Evolutionary conservation across 805 yeast genomes (phyloP).

Genomic region (Ogataea methylovora): DNA sequence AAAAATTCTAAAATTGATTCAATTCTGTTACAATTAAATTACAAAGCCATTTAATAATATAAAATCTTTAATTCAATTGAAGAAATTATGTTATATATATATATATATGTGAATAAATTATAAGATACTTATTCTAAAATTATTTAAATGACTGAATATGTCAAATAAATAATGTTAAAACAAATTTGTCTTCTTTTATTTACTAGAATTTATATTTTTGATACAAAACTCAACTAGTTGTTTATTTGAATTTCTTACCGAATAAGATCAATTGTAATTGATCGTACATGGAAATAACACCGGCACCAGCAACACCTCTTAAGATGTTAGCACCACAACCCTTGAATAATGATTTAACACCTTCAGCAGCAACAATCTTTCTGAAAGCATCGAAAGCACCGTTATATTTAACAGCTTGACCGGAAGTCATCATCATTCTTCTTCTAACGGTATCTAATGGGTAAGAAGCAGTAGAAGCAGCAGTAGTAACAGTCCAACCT

Average conservation of each 20-base stretch:
- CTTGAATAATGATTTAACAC: conserved; percentile 89
- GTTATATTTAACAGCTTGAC: conserved; percentile 94
- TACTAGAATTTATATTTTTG: too few relatives aligned
- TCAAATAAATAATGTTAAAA: too few relatives aligned
- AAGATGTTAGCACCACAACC: conserved; percentile 99
- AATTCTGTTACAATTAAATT: too few relatives aligned
- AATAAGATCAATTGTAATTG: conserved; percentile 90
- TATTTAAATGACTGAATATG: too few relatives aligned
- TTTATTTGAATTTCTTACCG: conserved; percentile 88
- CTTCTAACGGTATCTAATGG: conserved; percentile 99
- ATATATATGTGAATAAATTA: too few relatives aligned
- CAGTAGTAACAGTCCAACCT: conserved; percentile 98
- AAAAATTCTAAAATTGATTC: too few relatives aligned
- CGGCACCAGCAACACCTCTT: conserved; percentile 99
- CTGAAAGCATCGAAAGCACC: conserved; percentile 93
- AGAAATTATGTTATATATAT: too few relatives aligned
- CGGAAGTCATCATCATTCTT: conserved; percentile 99
- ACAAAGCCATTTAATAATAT: too few relatives aligned
- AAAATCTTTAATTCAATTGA: too few relatives aligned
- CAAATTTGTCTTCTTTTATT: too few relatives aligned
- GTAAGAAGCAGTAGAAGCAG: conserved; percentile 98
- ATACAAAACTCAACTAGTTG: too few relatives aligned
- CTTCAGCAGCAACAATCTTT: conserved; percentile 93
- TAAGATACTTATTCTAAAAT: too few relatives aligned
- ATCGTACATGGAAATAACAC: conserved; percentile 97